These are phyloP conservation scores for Dendrobium huoshanense DNA, from an alignment of 106 monocot species.

Conservation along the genomic window DNA sequence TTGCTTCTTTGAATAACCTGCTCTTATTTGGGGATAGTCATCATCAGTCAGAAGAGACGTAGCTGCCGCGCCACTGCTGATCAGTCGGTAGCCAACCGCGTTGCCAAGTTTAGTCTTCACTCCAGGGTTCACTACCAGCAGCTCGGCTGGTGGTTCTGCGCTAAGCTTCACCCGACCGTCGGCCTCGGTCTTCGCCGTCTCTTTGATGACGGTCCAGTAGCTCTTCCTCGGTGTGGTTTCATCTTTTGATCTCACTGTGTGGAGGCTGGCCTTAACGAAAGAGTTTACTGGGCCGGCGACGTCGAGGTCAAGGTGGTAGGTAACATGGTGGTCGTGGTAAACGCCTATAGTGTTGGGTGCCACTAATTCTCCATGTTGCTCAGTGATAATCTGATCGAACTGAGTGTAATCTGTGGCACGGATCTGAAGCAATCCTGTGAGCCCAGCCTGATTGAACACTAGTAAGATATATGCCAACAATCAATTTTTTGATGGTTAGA, in stretches of 20 bases:
- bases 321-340: conserved; percentile 67
- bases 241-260: conserved; percentile 7
- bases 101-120: conserved; percentile 60
- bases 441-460: conserved; percentile 22
- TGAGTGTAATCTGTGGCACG: conserved; percentile 41
- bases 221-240: conserved; percentile 33
- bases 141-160: conserved; percentile 21
- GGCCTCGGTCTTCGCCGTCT: conserved; percentile 45
- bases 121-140: conserved; percentile 42
- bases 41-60: conserved; percentile 39
- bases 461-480: too few relatives aligned
- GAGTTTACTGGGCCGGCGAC: conserved; percentile 53
- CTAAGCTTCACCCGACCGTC: conserved; percentile 33
- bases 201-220: conserved; percentile 54
- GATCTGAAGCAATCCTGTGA: conserved; percentile 52
- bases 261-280: conserved; percentile 37
- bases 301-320: conserved; percentile 66
- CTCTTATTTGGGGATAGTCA: conserved; percentile 59
- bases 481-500: too few relatives aligned
- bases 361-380: conserved; percentile 42
- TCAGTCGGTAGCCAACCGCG: conserved; percentile 42
- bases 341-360: conserved; percentile 43
- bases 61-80: conserved; percentile 12
- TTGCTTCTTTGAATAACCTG: conserved; percentile 43
- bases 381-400: conserved; percentile 23